Conservation (phyloP, 2,329 filamentous ascomycete genomes). For the Neopestalotiopsis sp. region DNA sequence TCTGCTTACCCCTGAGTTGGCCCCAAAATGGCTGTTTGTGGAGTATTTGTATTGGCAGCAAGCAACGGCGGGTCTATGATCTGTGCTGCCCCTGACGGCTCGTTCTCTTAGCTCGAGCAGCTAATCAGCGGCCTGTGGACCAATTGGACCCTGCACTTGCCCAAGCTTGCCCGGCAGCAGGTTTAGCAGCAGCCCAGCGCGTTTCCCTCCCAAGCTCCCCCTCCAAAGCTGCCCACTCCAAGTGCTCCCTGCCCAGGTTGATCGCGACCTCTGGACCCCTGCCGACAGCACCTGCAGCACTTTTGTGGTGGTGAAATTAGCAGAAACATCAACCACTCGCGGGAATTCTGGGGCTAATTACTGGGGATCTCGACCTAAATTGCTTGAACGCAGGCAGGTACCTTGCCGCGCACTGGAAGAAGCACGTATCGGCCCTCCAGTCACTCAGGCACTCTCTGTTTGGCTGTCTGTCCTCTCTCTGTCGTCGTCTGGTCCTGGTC, state of each 20-base stretch:
- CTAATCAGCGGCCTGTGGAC: conserved; percentile 10
- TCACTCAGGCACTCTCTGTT: neutral
- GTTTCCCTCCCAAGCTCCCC: neutral
- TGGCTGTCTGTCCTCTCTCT: neutral
- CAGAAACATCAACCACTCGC: conserved; percentile 10
- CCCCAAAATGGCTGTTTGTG: conserved; percentile 10
- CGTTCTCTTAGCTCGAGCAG: neutral
- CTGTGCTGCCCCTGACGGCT: conserved; percentile 6
- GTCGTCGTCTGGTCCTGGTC: neutral
- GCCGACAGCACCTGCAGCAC: conserved; percentile 14
- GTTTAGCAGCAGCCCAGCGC: conserved; percentile 2
- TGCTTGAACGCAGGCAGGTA: conserved; percentile 3
- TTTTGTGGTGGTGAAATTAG: conserved; percentile 18
- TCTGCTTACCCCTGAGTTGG: conserved; percentile 11
- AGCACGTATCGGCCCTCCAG: neutral
- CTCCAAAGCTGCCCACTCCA: neutral
- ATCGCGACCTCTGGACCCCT: conserved; percentile 5
- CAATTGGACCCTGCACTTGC: conserved; percentile 13
- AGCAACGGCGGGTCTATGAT: conserved; percentile 4
- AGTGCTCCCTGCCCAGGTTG: conserved; percentile 4
- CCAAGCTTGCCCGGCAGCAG: neutral
- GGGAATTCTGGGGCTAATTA: conserved; percentile 8
- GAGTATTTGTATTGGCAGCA: conserved; percentile 14
- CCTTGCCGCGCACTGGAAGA: neutral
- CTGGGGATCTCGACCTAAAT: neutral